Conservation (phyloP, 2,329 filamentous ascomycete species). For the Pseudocercospora pini-densiflorae region DNA sequence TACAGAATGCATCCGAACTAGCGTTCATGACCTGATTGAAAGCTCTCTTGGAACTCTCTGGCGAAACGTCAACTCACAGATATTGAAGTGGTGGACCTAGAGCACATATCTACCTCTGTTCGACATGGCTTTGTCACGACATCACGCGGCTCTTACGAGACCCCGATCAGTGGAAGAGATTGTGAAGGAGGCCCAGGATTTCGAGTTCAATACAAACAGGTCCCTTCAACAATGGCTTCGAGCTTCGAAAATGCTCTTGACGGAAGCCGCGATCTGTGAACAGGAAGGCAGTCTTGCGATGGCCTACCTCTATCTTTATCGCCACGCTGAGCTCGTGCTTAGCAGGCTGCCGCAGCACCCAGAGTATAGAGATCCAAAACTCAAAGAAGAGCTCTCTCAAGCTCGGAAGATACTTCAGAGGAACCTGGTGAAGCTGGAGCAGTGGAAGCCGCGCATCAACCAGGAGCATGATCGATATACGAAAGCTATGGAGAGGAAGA, state of each 20-base stretch:
- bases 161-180: slow-evolving; percentile 72
- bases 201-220: slow-evolving; percentile 78
- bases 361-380: slow-evolving; percentile 68
- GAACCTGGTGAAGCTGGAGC: slow-evolving; percentile 74
- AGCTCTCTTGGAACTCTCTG: no score
- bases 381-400: slow-evolving; percentile 56
- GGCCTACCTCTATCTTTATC: slow-evolving; percentile 88
- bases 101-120: background rate
- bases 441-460: slow-evolving; percentile 78
- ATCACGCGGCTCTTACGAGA: slow-evolving; percentile 32
- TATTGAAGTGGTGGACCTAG: background rate
- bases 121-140: slow-evolving; percentile 37
- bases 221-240: slow-evolving; percentile 59
- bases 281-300: slow-evolving; percentile 84
- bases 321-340: slow-evolving; percentile 84
- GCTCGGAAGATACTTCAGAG: slow-evolving; percentile 66
- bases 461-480: slow-evolving; percentile 71
- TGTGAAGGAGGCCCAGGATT: slow-evolving; percentile 73
- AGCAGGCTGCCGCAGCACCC: slow-evolving; percentile 77
- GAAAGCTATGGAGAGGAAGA: slow-evolving; percentile 52
- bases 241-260: slow-evolving; percentile 37
- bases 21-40: no score
- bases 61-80: no score
- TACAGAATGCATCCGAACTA: no score
- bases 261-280: slow-evolving; percentile 80